These are phyloP conservation scores for Chenopodium berlandieri DNA, from an alignment of 148 eudicot genomes.

Conservation along the genomic window DNA sequence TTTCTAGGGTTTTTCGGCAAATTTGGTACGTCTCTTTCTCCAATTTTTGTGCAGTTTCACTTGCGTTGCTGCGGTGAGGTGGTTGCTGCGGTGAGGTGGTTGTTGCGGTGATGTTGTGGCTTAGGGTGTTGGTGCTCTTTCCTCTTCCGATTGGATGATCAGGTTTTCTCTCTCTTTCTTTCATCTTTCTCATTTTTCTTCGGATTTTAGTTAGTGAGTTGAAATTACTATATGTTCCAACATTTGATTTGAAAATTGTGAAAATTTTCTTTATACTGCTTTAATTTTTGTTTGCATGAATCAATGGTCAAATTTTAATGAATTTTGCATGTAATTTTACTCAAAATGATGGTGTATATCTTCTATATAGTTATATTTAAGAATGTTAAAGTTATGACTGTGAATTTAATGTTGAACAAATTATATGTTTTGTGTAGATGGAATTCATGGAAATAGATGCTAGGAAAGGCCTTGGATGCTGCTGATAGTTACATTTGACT, in stretches of 20 bases:
- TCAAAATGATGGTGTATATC: no score
- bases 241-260: neutral
- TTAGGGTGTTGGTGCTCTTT: conserved; percentile 90
- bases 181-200: neutral
- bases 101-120: no score
- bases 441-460: conserved; percentile 77
- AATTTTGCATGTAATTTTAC: no score
- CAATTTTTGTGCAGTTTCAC: no score
- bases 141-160: conserved; percentile 90
- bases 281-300: no score
- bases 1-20: no score
- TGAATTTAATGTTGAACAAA: neutral
- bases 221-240: neutral
- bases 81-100: no score
- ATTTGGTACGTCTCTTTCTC: no score
- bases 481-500: conserved; percentile 79
- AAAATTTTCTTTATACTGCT: no score
- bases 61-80: no score
- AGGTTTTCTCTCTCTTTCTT: conserved; percentile 34
- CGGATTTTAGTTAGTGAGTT: neutral
- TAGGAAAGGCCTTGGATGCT: conserved; percentile 62
- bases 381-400: neutral
- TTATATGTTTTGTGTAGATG: conserved; percentile 40
- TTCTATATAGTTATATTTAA: no score
- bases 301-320: no score